Percentiles rank a stretch among this genome's conserved stretches.
These are phyloP conservation scores for Globisporangium echinulatum DNA, from an alignment of 352 stramenopile species.

Conservation along the genomic window DNA sequence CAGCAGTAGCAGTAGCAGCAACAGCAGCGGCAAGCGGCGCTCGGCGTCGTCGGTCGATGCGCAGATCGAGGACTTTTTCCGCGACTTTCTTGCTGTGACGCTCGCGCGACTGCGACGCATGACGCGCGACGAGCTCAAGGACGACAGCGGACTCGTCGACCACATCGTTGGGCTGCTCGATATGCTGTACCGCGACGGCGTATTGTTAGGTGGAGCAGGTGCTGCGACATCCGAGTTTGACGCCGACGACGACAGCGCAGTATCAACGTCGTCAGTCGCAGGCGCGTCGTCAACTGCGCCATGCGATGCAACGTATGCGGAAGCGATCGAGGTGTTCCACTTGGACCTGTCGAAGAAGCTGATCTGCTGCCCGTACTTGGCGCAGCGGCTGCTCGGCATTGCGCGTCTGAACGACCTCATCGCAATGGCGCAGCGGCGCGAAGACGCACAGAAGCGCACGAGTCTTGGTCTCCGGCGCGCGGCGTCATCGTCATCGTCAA, in stretches of 20 bases:
- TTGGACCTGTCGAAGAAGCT: slow-evolving; percentile 83
- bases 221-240: slow-evolving; percentile 10
- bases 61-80: slow-evolving; percentile 73
- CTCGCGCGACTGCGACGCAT: slow-evolving; percentile 65
- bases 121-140: slow-evolving; percentile 66
- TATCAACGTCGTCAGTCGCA: slow-evolving; percentile 8
- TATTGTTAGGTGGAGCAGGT: slow-evolving; percentile 34
- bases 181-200: slow-evolving; percentile 56
- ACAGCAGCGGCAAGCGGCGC: slow-evolving; percentile 10
- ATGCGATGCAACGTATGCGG: slow-evolving; percentile 43
- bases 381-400: slow-evolving; percentile 64
- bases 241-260: slow-evolving; percentile 15
- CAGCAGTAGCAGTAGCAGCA: not conserved
- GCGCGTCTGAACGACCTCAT: slow-evolving; percentile 73
- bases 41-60: slow-evolving; percentile 14
- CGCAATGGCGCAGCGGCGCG: slow-evolving; percentile 59
- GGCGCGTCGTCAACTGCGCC: not conserved
- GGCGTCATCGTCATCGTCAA: slow-evolving; percentile 22
- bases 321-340: slow-evolving; percentile 78
- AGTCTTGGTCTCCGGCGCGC: slow-evolving; percentile 43
- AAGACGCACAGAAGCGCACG: slow-evolving; percentile 57
- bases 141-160: slow-evolving; percentile 76
- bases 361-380: slow-evolving; percentile 80
- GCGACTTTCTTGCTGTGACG: slow-evolving; percentile 64
- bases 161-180: slow-evolving; percentile 66